phyloP scores from a whole-genome alignment of 352 stramenopile species.

The Phytophthora ohioensis region DNA sequence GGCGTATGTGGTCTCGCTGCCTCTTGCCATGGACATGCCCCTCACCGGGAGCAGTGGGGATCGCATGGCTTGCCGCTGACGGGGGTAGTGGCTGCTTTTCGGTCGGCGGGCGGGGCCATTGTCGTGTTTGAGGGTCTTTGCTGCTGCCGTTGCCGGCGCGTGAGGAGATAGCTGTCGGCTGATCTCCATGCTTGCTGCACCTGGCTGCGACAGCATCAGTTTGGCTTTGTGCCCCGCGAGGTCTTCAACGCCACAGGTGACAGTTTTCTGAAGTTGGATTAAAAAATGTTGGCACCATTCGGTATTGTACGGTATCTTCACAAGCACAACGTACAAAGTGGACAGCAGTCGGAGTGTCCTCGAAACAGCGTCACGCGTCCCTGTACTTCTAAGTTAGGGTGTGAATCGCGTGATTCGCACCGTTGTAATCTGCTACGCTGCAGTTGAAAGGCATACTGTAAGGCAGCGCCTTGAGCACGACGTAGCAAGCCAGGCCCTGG shows the following conservation, averaged over 20 bases:
- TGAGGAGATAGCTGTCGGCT: slow-evolving; percentile 22
- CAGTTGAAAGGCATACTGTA: too few species aligned
- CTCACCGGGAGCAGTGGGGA: slow-evolving; percentile 23
- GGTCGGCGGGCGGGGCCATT: background rate
- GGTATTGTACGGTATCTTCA: too few species aligned
- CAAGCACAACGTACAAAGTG: too few species aligned
- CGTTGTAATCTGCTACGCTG: too few species aligned
- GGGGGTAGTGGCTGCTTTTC: slow-evolving; percentile 1
- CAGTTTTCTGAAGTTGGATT: background rate
- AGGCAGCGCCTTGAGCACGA: too few species aligned
- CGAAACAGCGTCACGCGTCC: too few species aligned
- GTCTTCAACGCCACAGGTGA: background rate
- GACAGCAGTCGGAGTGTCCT: too few species aligned
- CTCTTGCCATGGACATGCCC: slow-evolving; percentile 21
- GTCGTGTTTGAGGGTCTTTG: slow-evolving; percentile 18
- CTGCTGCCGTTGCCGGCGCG: background rate
- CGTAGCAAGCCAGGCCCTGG: too few species aligned
- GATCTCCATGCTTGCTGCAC: slow-evolving; percentile 7
- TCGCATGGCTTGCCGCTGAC: slow-evolving; percentile 12
- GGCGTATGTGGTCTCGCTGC: slow-evolving; percentile 9
- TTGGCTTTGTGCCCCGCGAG: slow-evolving; percentile 5
- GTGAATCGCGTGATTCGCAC: too few species aligned
- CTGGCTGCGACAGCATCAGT: slow-evolving; percentile 4
- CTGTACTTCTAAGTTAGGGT: too few species aligned
- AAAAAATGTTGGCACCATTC: too few species aligned